phyloP scores from a whole-genome alignment of 1,139 yeast genomes.

The Taphrina pruni region DNA sequence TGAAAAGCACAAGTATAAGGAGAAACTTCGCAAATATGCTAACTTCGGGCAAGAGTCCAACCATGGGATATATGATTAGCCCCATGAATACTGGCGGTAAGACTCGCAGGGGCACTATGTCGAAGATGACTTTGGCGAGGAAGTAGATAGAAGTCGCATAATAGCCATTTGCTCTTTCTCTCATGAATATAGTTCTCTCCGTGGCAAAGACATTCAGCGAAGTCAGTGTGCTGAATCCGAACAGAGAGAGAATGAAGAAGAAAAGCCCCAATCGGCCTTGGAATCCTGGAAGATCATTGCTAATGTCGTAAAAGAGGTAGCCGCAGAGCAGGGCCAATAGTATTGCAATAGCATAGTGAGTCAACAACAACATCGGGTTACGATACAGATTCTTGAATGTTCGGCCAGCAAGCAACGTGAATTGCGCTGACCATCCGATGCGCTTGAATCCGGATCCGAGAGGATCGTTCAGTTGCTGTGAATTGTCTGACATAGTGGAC shows the following conservation, averaged over 20 bases:
- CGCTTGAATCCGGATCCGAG: conserved; percentile 30
- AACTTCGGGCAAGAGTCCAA: conserved; percentile 72
- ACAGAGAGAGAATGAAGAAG: conserved; percentile 77
- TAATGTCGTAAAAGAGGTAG: conserved; percentile 75
- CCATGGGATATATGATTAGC: conserved; percentile 88
- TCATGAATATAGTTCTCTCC: conserved; percentile 83
- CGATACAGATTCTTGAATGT: conserved; percentile 91
- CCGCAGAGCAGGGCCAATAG: conserved; percentile 85
- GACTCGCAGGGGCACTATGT: conserved; percentile 83
- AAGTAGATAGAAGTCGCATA: conserved; percentile 87
- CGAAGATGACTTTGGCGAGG: conserved; percentile 82
- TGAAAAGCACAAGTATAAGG: conserved; percentile 75
- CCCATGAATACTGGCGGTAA: conserved; percentile 85
- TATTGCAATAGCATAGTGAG: conserved; percentile 79
- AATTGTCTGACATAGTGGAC: background rate
- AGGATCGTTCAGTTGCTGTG: conserved; percentile 16
- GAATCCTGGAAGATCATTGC: conserved; percentile 91
- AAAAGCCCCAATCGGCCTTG: conserved; percentile 93
- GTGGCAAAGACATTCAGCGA: conserved; percentile 80
- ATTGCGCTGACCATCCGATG: conserved; percentile 51
- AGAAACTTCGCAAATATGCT: conserved; percentile 73
- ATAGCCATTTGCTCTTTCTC: conserved; percentile 93
- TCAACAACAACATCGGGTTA: conserved; percentile 80
- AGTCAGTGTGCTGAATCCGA: conserved; percentile 91
- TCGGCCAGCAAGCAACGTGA: conserved; percentile 74